Percentiles rank a stretch among this genome's conserved stretches.
Conservation (phyloP, 441 rosid genomes). For the Corymbia citriodora region DNA sequence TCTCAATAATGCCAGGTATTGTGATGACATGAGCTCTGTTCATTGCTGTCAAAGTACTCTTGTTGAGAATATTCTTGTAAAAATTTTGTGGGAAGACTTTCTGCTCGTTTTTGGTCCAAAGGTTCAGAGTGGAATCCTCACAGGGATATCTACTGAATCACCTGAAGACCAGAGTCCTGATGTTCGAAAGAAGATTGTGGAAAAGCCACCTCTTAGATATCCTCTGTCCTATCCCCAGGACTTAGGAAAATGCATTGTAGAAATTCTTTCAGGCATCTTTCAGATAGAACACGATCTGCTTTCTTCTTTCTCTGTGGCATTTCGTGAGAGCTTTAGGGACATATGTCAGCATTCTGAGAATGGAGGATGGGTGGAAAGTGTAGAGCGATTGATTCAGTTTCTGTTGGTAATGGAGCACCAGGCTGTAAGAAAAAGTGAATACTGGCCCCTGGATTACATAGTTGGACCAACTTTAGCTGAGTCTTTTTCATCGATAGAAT, state of each 20-base stretch:
- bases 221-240: slow-evolving; percentile 46
- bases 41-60: slow-evolving; percentile 46
- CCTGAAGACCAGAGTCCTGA: slow-evolving; percentile 19
- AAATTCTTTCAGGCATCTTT: slow-evolving; percentile 64
- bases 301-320: slow-evolving; percentile 40
- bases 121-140: slow-evolving; percentile 19
- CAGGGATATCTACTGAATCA: slow-evolving; percentile 17
- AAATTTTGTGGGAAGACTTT: slow-evolving; percentile 79
- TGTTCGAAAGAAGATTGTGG: slow-evolving; percentile 29
- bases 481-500: slow-evolving; percentile 61
- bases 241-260: slow-evolving; percentile 77
- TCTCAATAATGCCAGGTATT: slow-evolving; percentile 37
- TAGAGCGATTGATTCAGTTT: slow-evolving; percentile 52
- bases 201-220: slow-evolving; percentile 23
- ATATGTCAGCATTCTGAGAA: slow-evolving; percentile 43
- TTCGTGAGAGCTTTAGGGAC: slow-evolving; percentile 49
- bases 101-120: slow-evolving; percentile 21
- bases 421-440: slow-evolving; percentile 49
- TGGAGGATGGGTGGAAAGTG: slow-evolving; percentile 29
- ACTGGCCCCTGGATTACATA: slow-evolving; percentile 67
- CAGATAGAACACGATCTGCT: slow-evolving; percentile 50
- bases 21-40: slow-evolving; percentile 39
- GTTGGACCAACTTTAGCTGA: slow-evolving; percentile 71
- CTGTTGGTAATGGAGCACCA: slow-evolving; percentile 43
- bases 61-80: slow-evolving; percentile 56